These are phyloP conservation scores for Candida pseudoviswanathii DNA, from an alignment of 1,139 yeast species.

Conservation along the genomic window DNA sequence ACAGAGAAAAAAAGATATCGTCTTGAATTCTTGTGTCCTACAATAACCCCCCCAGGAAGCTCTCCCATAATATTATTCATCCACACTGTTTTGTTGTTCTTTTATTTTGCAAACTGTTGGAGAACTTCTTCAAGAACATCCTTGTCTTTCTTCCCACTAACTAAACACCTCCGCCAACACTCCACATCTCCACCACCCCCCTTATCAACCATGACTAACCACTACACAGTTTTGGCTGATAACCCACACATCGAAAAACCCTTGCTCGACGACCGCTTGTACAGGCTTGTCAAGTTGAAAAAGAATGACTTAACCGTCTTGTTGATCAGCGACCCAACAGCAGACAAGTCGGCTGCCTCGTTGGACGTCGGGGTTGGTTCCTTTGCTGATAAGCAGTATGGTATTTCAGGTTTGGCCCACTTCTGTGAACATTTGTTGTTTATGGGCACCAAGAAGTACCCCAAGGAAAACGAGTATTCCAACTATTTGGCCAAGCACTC, in stretches of 20 bases:
- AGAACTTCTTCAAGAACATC: conserved; percentile 3
- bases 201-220: conserved; percentile 8
- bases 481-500: conserved; percentile 72
- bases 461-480: conserved; percentile 86
- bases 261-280: conserved; percentile 71
- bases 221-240: conserved; percentile 23
- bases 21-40: background rate
- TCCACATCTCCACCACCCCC: background rate
- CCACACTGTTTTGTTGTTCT: background rate
- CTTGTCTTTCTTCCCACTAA: background rate
- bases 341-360: conserved; percentile 93
- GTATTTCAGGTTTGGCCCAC: conserved; percentile 87
- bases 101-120: background rate
- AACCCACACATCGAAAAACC: conserved; percentile 51
- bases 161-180: background rate
- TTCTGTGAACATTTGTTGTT: conserved; percentile 94
- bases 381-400: conserved; percentile 70
- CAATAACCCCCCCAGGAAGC: background rate
- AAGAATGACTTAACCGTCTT: conserved; percentile 72
- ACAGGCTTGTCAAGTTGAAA: conserved; percentile 61
- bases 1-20: background rate
- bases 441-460: conserved; percentile 96
- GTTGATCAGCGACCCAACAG: conserved; percentile 77
- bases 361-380: conserved; percentile 91
- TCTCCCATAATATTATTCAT: background rate